Conservation (phyloP, 306 rosid genomes). For the Fagus sylvatica region DNA sequence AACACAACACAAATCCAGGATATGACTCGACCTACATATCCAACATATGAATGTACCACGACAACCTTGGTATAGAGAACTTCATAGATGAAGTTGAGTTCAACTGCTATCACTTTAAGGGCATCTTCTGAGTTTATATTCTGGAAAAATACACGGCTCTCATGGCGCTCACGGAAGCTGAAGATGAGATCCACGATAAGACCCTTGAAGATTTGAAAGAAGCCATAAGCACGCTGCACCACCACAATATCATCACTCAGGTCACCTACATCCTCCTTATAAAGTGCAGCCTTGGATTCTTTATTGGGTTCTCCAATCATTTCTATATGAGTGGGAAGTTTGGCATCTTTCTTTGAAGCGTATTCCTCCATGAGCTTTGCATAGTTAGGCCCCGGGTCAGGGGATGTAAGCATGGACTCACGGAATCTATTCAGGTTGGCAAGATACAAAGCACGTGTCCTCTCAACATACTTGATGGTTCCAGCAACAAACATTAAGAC, state of each 20-base stretch:
- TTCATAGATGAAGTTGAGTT: constrained; percentile 50
- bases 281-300: neutral
- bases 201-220: constrained; percentile 36
- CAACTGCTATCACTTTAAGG: constrained; percentile 33
- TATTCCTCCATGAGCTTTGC: constrained; percentile 47
- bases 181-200: constrained; percentile 46
- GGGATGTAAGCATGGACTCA: constrained; percentile 24
- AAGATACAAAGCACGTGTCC: constrained; percentile 38
- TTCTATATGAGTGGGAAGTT: constrained; percentile 32
- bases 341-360: constrained; percentile 8
- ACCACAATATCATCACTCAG: constrained; percentile 3
- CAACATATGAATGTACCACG: neutral
- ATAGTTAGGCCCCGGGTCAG: constrained; percentile 46
- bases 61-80: constrained; percentile 47
- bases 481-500: constrained; percentile 39
- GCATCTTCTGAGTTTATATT: neutral
- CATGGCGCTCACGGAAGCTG: constrained; percentile 28
- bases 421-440: constrained; percentile 38
- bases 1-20: constrained; percentile 13
- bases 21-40: constrained; percentile 16
- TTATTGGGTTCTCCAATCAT: constrained; percentile 22
- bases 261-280: accelerated
- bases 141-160: constrained; percentile 33
- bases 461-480: constrained; percentile 43
- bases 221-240: constrained; percentile 26